Conservation (phyloP, 2,329 filamentous ascomycete species). For the Clarireedia sp. region DNA sequence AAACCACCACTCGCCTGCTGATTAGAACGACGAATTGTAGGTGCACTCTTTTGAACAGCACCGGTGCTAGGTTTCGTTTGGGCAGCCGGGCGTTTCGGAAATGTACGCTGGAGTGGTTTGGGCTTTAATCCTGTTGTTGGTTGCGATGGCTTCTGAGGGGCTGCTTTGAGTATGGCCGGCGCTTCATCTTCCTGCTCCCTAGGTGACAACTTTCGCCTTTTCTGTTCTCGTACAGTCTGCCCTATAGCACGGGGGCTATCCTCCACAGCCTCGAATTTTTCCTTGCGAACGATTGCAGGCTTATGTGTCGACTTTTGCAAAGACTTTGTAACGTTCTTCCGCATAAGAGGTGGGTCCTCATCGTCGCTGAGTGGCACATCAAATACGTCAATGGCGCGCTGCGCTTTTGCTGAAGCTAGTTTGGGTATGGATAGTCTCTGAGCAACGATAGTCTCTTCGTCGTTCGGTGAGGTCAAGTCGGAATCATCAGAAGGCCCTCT, state of each 20-base stretch:
- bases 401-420: not conserved
- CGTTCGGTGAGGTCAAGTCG: conserved; percentile 3
- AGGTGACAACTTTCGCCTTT: conserved; percentile 25
- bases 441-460: not conserved
- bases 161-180: not conserved
- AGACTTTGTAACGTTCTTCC: conserved; percentile 6
- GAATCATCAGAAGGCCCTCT: conserved; percentile 1
- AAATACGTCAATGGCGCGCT: conserved; percentile 13
- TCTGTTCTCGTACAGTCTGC: conserved; percentile 16
- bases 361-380: conserved; percentile 23
- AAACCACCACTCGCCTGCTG: not conserved
- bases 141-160: not conserved
- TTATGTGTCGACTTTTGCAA: conserved; percentile 2
- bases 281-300: not conserved
- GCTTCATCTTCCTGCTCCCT: conserved; percentile 4
- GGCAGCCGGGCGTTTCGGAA: not conserved
- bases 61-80: not conserved
- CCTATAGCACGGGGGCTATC: not conserved
- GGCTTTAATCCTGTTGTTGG: not conserved
- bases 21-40: not conserved
- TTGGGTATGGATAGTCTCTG: conserved; percentile 1
- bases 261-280: not conserved
- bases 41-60: not conserved
- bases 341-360: conserved; percentile 5
- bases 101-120: not conserved